Conservation (phyloP, 495 filamentous ascomycete genomes). For the Talaromyces stipitatus region DNA sequence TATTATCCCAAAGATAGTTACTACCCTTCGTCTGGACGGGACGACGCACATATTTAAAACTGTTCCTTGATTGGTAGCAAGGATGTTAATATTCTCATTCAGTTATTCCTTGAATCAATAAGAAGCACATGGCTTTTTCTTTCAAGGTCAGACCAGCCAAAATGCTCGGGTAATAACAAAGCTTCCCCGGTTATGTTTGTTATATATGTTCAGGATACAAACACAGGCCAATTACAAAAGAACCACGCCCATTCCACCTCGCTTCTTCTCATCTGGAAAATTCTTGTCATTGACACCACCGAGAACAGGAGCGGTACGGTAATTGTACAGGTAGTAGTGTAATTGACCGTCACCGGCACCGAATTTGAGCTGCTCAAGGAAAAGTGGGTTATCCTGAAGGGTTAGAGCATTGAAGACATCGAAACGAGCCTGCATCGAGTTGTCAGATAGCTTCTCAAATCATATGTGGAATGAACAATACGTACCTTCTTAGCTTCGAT, state of each 20-base stretch:
- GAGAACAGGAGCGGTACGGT: conserved; percentile 68
- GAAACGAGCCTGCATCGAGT: conserved; percentile 55
- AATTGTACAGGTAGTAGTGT: conserved; percentile 97
- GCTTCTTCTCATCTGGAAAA: conserved; percentile 58
- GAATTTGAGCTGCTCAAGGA: conserved; percentile 88
- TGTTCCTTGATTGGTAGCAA: background rate
- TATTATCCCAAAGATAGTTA: too few species aligned
- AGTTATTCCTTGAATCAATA: background rate
- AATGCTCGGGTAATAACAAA: background rate
- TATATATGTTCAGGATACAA: background rate
- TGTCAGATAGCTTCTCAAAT: background rate
- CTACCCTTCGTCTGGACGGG: too few species aligned
- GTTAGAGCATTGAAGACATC: conserved; percentile 97
- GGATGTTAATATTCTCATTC: background rate
- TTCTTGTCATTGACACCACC: conserved; percentile 80
- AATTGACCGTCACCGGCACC: conserved; percentile 88
- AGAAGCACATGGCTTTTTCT: background rate
- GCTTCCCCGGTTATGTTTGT: background rate
- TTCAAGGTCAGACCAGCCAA: background rate
- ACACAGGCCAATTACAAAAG: conserved; percentile 49
- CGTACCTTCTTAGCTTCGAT: conserved; percentile 73
- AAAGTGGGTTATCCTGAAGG: conserved; percentile 84
- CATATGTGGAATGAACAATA: background rate
- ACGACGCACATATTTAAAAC: too few species aligned
- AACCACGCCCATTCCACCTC: conserved; percentile 85